Conservation (phyloP, 345 rosid species). For the Sapria himalayana region DNA sequence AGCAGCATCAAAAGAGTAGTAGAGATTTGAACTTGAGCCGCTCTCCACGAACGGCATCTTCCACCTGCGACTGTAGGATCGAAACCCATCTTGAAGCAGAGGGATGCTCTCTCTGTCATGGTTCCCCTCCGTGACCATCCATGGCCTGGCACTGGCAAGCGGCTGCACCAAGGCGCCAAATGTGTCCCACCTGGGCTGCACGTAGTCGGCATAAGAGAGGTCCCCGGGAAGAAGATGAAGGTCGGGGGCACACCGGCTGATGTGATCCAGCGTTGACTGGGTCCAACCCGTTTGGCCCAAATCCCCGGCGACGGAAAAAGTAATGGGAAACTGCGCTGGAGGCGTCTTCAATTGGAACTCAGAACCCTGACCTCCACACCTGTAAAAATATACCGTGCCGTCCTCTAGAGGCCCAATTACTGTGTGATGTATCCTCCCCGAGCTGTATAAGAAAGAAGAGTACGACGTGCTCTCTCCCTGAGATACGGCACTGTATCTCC, state of each 20-base stretch:
- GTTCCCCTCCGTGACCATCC: conserved; percentile 99
- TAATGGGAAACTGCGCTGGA: conserved; percentile 51
- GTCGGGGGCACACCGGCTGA: conserved; percentile 48
- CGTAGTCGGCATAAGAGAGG: conserved; percentile 79
- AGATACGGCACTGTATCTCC: conserved; percentile 24
- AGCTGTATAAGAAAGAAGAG: conserved; percentile 43
- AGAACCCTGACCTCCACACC: conserved; percentile 62
- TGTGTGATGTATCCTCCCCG: conserved; percentile 82
- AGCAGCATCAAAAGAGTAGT: conserved; percentile 82
- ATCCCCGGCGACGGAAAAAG: conserved; percentile 88
- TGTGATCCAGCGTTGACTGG: conserved; percentile 70
- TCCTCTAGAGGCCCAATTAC: conserved; percentile 69
- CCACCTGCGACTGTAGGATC: conserved; percentile 73
- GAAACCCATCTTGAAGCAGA: conserved; percentile 39
- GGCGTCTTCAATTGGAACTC: conserved; percentile 84
- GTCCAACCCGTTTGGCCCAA: conserved; percentile 97
- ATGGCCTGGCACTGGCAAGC: conserved; percentile 77
- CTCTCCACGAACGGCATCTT: conserved; percentile 87
- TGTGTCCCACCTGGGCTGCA: conserved; percentile 78
- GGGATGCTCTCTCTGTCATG: conserved; percentile 72
- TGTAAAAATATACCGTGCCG: conserved; percentile 43
- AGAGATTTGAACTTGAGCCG: conserved; percentile 75
- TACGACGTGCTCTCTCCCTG: conserved; percentile 75
- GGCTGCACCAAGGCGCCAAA: conserved; percentile 85
- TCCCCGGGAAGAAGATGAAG: conserved; percentile 87